Percentiles rank a stretch among this genome's conserved stretches.
phyloP scores from a whole-genome alignment of 2,329 filamentous ascomycete genomes.

The Aureobasidium pullulans region DNA sequence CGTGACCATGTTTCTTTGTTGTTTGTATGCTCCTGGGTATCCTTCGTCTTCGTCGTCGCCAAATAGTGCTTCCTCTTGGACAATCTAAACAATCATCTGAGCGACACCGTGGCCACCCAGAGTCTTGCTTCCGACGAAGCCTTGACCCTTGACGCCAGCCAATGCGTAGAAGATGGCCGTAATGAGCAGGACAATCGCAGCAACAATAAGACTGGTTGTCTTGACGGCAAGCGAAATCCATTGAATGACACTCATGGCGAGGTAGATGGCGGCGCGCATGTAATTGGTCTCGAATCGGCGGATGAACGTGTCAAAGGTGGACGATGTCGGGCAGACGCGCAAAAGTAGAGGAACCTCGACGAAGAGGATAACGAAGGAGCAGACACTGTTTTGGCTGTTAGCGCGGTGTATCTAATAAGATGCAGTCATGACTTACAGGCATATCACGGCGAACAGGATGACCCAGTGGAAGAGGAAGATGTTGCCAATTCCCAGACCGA shows the following conservation, averaged over 20 bases:
- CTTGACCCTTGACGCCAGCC: slow-evolving; percentile 74
- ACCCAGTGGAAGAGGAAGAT: slow-evolving; percentile 55
- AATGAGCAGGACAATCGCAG: slow-evolving; percentile 70
- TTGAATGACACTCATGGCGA: slow-evolving; percentile 70
- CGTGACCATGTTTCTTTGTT: background rate
- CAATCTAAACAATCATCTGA: slow-evolving; percentile 85
- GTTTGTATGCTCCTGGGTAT: background rate
- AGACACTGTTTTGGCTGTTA: slow-evolving; percentile 30
- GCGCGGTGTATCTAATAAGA: background rate
- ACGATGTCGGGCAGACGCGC: slow-evolving; percentile 92
- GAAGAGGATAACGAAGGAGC: slow-evolving; percentile 44
- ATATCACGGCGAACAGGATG: slow-evolving; percentile 53
- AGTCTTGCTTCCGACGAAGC: slow-evolving; percentile 89
- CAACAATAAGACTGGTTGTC: slow-evolving; percentile 71
- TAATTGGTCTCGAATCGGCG: slow-evolving; percentile 93
- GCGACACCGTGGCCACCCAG: slow-evolving; percentile 88
- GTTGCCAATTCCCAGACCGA: slow-evolving; percentile 61
- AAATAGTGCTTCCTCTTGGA: background rate
- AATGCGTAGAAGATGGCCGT: slow-evolving; percentile 74
- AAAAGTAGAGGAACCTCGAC: slow-evolving; percentile 82
- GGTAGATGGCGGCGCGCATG: slow-evolving; percentile 86
- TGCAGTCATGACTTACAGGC: slow-evolving; percentile 36
- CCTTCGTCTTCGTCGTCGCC: background rate
- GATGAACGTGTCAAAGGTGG: slow-evolving; percentile 80
- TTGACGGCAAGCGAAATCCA: slow-evolving; percentile 67